Conservation (phyloP, 352 stramenopile species). For the Phytophthora nicotianae region DNA sequence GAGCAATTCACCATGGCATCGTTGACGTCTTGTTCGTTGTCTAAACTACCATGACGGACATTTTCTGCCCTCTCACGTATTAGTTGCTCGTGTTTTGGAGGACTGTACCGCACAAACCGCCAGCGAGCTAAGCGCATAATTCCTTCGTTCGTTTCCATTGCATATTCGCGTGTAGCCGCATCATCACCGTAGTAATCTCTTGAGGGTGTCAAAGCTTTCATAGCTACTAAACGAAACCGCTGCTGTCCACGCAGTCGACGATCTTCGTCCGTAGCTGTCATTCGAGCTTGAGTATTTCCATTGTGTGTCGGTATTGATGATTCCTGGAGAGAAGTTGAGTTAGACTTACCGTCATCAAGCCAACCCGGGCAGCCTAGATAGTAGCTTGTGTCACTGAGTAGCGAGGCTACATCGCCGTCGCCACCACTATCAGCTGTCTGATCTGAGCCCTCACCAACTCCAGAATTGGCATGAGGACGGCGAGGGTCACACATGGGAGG, state of each 20-base stretch:
- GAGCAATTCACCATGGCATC: slow-evolving; percentile 46
- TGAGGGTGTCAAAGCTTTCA: slow-evolving; percentile 59
- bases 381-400: slow-evolving; percentile 61
- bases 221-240: slow-evolving; percentile 56
- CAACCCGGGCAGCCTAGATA: slow-evolving; percentile 61
- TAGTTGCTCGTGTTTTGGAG: slow-evolving; percentile 12
- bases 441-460: background rate
- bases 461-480: slow-evolving; percentile 2
- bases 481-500: slow-evolving; percentile 15
- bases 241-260: slow-evolving; percentile 10
- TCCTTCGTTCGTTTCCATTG: slow-evolving; percentile 62
- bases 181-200: slow-evolving; percentile 65
- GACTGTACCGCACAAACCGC: slow-evolving; percentile 38
- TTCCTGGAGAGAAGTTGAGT: background rate
- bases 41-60: background rate
- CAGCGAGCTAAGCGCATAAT: slow-evolving; percentile 61
- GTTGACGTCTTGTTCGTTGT: slow-evolving; percentile 28
- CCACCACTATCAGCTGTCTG: slow-evolving; percentile 14
- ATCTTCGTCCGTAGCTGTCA: background rate
- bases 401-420: slow-evolving; percentile 40
- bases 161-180: slow-evolving; percentile 60
- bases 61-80: background rate
- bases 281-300: background rate
- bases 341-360: slow-evolving; percentile 37
- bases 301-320: slow-evolving; percentile 3